phyloP scores from a whole-genome alignment of 2,329 filamentous ascomycete genomes.

The Tolypocladium sp. region DNA sequence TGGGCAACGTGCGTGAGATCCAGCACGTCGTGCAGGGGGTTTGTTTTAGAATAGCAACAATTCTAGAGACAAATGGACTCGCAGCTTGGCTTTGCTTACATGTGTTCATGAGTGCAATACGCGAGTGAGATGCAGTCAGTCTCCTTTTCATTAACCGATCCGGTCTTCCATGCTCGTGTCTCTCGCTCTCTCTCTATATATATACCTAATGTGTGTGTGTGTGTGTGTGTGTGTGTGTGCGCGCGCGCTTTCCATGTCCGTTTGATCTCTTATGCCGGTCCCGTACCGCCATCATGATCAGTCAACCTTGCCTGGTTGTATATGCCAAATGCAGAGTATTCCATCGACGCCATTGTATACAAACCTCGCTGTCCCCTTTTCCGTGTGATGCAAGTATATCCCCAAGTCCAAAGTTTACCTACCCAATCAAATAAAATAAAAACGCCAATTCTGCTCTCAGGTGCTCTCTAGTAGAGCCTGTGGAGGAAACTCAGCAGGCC shows the following conservation, averaged over 20 bases:
- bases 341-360: neutral
- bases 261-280: no score
- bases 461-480: slow-evolving; percentile 1
- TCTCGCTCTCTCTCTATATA: neutral
- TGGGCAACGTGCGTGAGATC: neutral
- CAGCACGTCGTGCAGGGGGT: neutral
- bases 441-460: neutral
- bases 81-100: neutral
- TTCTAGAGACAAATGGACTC: neutral
- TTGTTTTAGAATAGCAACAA: neutral
- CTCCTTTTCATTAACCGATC: no score
- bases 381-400: neutral
- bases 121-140: neutral
- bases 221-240: neutral
- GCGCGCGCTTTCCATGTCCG: neutral
- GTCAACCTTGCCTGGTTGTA: neutral
- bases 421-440: neutral
- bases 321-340: neutral
- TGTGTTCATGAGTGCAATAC: neutral
- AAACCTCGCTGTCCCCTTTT: neutral
- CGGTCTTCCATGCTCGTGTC: neutral
- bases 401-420: neutral
- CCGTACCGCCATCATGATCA: no score
- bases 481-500: slow-evolving; percentile 13
- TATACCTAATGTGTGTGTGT: no score